Base-by-base conservation (phyloP, 2,329 filamentous ascomycete genomes). In the Alternaria alternata region DNA sequence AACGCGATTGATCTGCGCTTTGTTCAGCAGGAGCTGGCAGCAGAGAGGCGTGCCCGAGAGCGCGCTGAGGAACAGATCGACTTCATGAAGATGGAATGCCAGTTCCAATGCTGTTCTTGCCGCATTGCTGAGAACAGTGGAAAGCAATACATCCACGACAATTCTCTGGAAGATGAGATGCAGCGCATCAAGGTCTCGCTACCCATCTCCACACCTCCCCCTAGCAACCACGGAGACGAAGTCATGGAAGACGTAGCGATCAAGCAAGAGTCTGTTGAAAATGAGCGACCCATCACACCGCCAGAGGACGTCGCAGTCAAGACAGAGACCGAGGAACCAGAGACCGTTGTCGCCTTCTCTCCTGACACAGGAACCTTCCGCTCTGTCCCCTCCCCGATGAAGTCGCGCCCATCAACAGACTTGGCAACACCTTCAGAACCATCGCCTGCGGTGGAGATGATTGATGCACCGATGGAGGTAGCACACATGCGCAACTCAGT, bases 31-130 rank as follows among this genome's bases (percentile, higher is more conserved):
- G 82, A 87, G 56, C 78, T 89, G 4, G 71, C 78, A 26, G 74
- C 75, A 30, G 86, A 89, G 72, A 81, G 79, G 77, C 86, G 79
- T 72, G 83, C 89, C 55, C 89, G 90, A 9, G 85, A 90, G 63
- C 86, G 89, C 7, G 89, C 91, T 0, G 83, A 90, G 64, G 91
- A 93, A 61, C 87, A 91, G 71, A 83, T 93, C 48, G 89, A 93
- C 32, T 94, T 92, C 76, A 82, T 94, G 74, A 87, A 91, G 72
- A 85, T 90, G 55, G 91, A 94, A 75, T 93, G 90, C 75, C 84
- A 87, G 51, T 85, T 93, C 65, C 84, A 85, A 47, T 88, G 86
- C 77, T 92, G 90, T 79, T 81, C 85, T 1, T 90, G 88, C 72
- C 85, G 70, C 62, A 75, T 79, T 67, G 75, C 76, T 11, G 74